phyloP scores from a whole-genome alignment of 495 filamentous ascomycete species.

The Massariosphaeria phaeospora region DNA sequence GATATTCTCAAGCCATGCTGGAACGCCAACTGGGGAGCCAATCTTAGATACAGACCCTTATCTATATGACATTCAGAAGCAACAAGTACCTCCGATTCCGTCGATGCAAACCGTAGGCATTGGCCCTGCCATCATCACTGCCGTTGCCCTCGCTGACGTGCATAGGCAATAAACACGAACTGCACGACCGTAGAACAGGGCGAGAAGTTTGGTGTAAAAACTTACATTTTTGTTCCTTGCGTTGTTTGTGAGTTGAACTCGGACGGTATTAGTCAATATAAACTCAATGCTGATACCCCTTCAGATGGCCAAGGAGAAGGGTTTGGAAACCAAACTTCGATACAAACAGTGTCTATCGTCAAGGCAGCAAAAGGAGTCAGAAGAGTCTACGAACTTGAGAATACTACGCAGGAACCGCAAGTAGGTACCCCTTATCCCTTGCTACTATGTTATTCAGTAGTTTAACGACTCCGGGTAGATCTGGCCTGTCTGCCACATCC shows the following conservation, averaged over 20 bases:
- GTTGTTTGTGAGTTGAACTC: too few relatives aligned
- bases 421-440: too few relatives aligned
- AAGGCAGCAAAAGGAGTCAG: conserved; percentile 40
- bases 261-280: too few relatives aligned
- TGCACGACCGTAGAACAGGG: conserved; percentile 41
- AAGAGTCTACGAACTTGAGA: conserved; percentile 43
- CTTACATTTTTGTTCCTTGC: conserved; percentile 49
- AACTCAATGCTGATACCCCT: too few relatives aligned
- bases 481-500: conserved; percentile 49
- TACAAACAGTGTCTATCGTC: conserved; percentile 48
- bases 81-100: too few relatives aligned
- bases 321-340: conserved; percentile 49
- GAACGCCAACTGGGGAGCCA: conserved; percentile 38
- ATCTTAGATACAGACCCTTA: conserved; percentile 44
- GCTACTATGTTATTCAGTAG: too few relatives aligned
- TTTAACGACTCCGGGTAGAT: conserved; percentile 42
- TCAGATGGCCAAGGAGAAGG: conserved; percentile 47
- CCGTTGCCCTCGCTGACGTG: too few relatives aligned
- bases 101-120: too few relatives aligned
- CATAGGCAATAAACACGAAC: conserved; percentile 40
- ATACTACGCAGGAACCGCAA: too few relatives aligned
- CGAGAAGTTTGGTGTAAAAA: conserved; percentile 40
- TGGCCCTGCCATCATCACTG: too few relatives aligned
- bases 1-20: conserved; percentile 39
- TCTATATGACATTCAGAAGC: conserved; percentile 44